Percentiles rank a stretch among this genome's conserved stretches.
These are phyloP conservation scores for Arctostaphylos glauca DNA, from an alignment of 148 eudicot genomes.

Conservation along the genomic window DNA sequence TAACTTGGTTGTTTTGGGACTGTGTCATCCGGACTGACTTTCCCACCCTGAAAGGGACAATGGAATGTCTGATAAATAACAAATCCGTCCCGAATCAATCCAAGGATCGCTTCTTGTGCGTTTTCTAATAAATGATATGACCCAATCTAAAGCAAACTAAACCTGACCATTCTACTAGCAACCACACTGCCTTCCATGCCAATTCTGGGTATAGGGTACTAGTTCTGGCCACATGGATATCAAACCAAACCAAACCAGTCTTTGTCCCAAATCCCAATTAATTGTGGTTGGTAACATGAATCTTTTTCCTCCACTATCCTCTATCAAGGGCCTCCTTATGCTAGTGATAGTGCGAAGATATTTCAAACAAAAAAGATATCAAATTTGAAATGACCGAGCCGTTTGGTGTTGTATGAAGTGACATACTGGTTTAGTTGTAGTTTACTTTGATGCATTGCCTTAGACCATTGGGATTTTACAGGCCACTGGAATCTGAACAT, in stretches of 20 bases:
- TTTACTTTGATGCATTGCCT: constrained; percentile 1
- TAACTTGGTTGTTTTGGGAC: not conserved
- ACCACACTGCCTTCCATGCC: not conserved
- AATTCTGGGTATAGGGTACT: no score
- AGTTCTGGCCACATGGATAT: not conserved
- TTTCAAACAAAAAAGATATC: not conserved
- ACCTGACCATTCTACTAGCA: not conserved
- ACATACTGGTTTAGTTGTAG: not conserved
- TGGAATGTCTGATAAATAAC: not conserved
- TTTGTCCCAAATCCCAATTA: not conserved
- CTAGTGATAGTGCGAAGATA: not conserved
- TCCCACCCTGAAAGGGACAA: not conserved
- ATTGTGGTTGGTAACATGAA: not conserved
- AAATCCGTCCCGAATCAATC: no score
- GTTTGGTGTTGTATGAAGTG: not conserved
- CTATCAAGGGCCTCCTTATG: not conserved
- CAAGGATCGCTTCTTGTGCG: not conserved
- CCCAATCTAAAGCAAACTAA: not conserved
- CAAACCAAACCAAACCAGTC: not conserved
- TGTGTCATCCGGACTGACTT: not conserved
- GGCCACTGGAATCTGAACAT: constrained; percentile 8
- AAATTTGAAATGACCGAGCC: not conserved
- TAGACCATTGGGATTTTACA: not conserved
- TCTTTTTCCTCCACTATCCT: not conserved
- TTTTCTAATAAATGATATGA: not conserved